Evolutionary conservation across 208 protist species (phyloP), one percentile per base, ranked within the genome.

Genomic region (Acanthamoeba triangularis): DNA sequence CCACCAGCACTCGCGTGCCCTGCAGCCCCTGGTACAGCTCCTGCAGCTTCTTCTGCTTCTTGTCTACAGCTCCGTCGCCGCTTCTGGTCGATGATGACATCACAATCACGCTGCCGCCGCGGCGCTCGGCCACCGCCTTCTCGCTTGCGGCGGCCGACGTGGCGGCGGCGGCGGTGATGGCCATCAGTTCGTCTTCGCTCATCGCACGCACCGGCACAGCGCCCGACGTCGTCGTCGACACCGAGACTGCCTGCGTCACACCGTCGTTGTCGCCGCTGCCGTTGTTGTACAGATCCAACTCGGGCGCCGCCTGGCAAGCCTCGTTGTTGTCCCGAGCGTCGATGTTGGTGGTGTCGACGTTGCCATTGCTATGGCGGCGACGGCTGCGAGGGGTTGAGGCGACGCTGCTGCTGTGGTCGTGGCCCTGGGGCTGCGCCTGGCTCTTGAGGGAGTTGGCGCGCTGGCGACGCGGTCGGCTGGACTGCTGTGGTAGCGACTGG

Each of bases 1-100:
- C 82, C 33, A 90, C 49, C 28, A 90, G 82, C 23, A 90, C 54
- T 5, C 49, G 74, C 20, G 41, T 54, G 74, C 74, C 74, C 74
- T 82, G 74, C 33, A 82, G 74, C 41, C 11, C 16, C 30, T 41
- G 74, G 41, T 82, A 82, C 41, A 41, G 33, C 74, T 82, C 63
- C 63, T 72, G 63, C n/a, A 11, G 23, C 63, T 72, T 30, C 63
- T 72, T n/a, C 63, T 72, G 63, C 63, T 72, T 7, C 63, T 72
- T 72, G n/a, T 28, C 20, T 0, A 18, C 56, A 13, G 56, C 23
- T 2, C 63, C 37, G 49, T 18, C 49, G 11, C 54, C 20, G 54
- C 54, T 61, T 23, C 54, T 61, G 54, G 54, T 61, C 54, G 16
- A 25, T 61, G 52, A 7, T 16, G 59, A 54, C 56, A 0, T 72